These are phyloP conservation scores for Vitis rotundifolia DNA, from an alignment of 164 flowering plant genomes.

Conservation along the genomic window DNA sequence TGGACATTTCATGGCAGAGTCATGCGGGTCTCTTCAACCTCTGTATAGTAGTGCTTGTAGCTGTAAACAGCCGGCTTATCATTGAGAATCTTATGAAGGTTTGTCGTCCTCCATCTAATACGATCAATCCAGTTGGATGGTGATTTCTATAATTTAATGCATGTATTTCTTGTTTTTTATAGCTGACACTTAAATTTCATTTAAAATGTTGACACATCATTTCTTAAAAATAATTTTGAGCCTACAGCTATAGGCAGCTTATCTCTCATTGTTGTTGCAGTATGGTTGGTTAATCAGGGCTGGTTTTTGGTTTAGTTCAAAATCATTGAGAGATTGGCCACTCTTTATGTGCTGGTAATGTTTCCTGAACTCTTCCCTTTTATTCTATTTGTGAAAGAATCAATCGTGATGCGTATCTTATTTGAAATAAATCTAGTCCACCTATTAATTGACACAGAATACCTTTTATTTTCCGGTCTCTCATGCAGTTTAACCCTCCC, in stretches of 20 bases:
- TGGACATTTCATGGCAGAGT: slow-evolving; percentile 57
- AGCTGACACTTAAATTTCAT: too few relatives aligned
- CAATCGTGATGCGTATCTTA: not conserved
- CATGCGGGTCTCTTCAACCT: slow-evolving; percentile 97
- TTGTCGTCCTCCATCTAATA: slow-evolving; percentile 3
- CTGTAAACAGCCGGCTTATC: slow-evolving; percentile 92
- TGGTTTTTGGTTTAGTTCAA: slow-evolving; percentile 94
- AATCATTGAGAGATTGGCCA: slow-evolving; percentile 91
- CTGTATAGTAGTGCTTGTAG: slow-evolving; percentile 90
- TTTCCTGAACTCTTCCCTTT: slow-evolving; percentile 1
- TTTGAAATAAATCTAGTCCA: not conserved
- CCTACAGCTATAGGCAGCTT: slow-evolving; percentile 3
- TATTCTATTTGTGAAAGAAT: not conserved
- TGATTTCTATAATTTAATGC: not conserved
- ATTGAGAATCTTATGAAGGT: slow-evolving; percentile 99
- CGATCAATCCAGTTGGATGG: too few relatives aligned
- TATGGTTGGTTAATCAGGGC: slow-evolving; percentile 84
- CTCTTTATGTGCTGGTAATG: slow-evolving; percentile 93
- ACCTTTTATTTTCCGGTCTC: slow-evolving; percentile 6
- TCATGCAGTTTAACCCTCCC: slow-evolving; percentile 72
- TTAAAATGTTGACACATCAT: too few relatives aligned
- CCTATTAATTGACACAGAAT: slow-evolving; percentile 1
- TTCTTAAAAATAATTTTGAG: not conserved
- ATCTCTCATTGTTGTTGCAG: slow-evolving; percentile 46
- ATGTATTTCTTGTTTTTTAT: not conserved